These are phyloP conservation scores for Solioccasus polychromus DNA, from an alignment of 768 basidiomycete species.

Conservation along the genomic window DNA sequence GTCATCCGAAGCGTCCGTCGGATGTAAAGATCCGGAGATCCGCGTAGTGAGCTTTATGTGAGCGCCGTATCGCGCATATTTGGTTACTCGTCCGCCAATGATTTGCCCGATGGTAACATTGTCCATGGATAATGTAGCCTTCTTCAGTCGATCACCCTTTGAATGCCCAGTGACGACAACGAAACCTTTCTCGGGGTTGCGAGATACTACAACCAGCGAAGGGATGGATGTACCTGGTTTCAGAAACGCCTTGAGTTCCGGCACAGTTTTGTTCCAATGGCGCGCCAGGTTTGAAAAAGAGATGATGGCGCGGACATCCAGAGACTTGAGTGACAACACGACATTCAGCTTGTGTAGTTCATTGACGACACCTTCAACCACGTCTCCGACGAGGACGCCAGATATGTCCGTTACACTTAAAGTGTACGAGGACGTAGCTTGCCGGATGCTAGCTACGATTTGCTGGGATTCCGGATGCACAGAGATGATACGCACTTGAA, in stretches of 20 bases:
- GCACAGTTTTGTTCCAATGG: conserved; percentile 59
- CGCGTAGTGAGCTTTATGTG: conserved; percentile 71
- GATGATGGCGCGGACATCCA: conserved; percentile 72
- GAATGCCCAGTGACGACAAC: conserved; percentile 81
- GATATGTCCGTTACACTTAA: conserved; percentile 59
- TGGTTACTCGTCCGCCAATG: conserved; percentile 76
- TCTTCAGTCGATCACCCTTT: conserved; percentile 51
- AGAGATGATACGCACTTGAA: conserved; percentile 77
- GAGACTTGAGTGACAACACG: conserved; percentile 68
- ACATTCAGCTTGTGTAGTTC: conserved; percentile 87
- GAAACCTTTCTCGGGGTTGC: conserved; percentile 80
- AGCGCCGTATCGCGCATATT: conserved; percentile 68
- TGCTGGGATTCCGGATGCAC: conserved; percentile 56
- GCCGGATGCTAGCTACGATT: conserved; percentile 84
- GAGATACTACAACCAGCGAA: conserved; percentile 85
- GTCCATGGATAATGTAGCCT: conserved; percentile 59
- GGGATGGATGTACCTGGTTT: conserved; percentile 68
- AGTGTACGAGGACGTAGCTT: conserved; percentile 57
- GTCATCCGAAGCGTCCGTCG: conserved; percentile 80
- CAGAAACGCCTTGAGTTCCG: conserved; percentile 61
- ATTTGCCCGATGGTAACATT: conserved; percentile 68
- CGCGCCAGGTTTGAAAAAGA: conserved; percentile 87
- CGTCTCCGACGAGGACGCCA: conserved; percentile 73
- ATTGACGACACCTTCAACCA: conserved; percentile 64
- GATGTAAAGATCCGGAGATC: conserved; percentile 75